Evolutionary conservation across 768 basidiomycete species (phyloP).

Genomic region (Naganishia vaughanmartiniae): DNA sequence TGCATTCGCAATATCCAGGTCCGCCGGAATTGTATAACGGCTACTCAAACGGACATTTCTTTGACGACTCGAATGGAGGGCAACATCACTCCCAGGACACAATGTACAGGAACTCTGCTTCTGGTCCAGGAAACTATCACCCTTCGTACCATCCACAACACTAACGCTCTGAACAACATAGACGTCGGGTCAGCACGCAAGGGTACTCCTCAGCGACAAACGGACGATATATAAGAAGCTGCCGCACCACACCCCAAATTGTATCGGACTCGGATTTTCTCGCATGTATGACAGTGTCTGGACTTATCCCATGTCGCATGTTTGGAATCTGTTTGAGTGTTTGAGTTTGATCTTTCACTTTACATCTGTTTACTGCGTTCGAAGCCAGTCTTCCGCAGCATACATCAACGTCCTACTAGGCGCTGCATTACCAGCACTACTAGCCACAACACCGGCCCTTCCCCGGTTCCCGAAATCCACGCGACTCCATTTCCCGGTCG

Average conservation of each 20-base stretch:
- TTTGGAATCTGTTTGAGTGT: background rate
- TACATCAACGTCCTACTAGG: conserved; percentile 21
- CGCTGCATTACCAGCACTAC: background rate
- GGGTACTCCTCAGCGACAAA: background rate
- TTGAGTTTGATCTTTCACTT: too few species aligned
- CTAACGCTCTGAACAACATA: background rate
- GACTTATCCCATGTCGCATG: background rate
- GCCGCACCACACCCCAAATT: background rate
- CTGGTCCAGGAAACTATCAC: background rate
- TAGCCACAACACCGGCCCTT: background rate
- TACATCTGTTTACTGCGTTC: background rate
- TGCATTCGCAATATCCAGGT: background rate
- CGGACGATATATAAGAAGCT: background rate
- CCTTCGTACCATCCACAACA: background rate
- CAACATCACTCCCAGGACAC: background rate
- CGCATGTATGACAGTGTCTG: background rate
- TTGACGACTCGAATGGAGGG: background rate
- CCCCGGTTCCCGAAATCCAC: conserved; percentile 5
- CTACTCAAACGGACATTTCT: background rate
- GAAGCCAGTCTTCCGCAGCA: conserved; percentile 19
- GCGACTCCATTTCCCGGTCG: background rate
- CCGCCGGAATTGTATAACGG: background rate
- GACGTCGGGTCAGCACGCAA: background rate
- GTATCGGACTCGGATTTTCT: background rate
- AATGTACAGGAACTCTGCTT: background rate